Evolutionary conservation across 805 yeast genomes (phyloP).

Genomic region (Lachancea fermentati): DNA sequence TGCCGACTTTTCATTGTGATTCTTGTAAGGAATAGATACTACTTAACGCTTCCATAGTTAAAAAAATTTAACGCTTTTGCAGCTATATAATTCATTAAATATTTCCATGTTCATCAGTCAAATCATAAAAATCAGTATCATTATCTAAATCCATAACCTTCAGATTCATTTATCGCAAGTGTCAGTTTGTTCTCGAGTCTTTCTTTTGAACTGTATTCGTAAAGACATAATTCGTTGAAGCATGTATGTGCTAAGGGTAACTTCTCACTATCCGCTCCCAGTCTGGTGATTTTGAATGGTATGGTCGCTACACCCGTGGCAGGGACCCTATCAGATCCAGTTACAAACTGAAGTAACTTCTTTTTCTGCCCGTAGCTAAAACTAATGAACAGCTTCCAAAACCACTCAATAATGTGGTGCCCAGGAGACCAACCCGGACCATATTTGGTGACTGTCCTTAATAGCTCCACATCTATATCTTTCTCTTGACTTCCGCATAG

Average conservation of each 20-base stretch:
- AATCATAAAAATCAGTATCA: neutral
- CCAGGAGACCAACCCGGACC: conserved; percentile 48
- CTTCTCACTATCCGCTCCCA: conserved; percentile 37
- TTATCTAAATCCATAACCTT: conserved; percentile 78
- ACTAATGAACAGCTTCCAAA: conserved; percentile 71
- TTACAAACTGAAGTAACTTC: conserved; percentile 65
- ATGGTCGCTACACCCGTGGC: conserved; percentile 84
- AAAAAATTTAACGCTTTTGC: neutral
- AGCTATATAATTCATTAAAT: neutral
- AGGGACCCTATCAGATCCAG: conserved; percentile 89
- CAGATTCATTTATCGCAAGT: conserved; percentile 70
- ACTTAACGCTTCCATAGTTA: neutral
- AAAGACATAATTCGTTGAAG: conserved; percentile 81
- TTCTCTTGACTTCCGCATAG: conserved; percentile 69
- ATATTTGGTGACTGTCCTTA: conserved; percentile 71
- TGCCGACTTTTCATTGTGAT: too few relatives aligned
- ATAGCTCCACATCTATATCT: conserved; percentile 51
- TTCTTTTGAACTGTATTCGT: conserved; percentile 53
- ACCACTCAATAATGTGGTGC: conserved; percentile 59
- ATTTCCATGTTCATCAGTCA: neutral
- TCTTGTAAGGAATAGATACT: too few relatives aligned
- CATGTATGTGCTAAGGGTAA: conserved; percentile 92
- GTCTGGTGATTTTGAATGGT: conserved; percentile 60
- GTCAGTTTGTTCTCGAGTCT: conserved; percentile 52
- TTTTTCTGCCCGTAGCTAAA: conserved; percentile 47